Evolutionary conservation across 2,329 filamentous ascomycete species (phyloP).

Genomic region (Fusarium pseudonygamai): DNA sequence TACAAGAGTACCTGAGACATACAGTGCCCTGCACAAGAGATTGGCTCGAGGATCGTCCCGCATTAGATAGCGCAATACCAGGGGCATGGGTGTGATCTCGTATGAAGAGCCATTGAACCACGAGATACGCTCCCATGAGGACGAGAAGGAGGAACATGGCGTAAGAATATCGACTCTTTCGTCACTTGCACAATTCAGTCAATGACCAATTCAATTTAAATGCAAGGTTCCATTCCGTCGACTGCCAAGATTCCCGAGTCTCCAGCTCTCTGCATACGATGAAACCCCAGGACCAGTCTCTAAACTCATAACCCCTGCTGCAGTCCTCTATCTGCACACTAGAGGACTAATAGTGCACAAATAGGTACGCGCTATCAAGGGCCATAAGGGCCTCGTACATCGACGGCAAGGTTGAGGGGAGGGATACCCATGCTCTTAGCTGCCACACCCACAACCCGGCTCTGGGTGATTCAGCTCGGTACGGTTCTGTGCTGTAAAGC

Average conservation of each 20-base stretch:
- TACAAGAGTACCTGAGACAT: conserved; percentile 10
- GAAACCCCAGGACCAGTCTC: conserved; percentile 7
- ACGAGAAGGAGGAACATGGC: neutral
- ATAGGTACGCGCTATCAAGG: neutral
- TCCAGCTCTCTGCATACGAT: conserved; percentile 4
- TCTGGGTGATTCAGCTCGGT: neutral
- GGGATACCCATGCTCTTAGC: neutral
- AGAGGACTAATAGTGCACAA: neutral
- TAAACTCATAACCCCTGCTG: neutral
- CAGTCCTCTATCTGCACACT: neutral
- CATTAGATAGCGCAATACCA: neutral
- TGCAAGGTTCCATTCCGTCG: neutral
- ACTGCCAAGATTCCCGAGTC: neutral
- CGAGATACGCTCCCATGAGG: neutral
- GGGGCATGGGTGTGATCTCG: neutral
- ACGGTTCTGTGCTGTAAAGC: neutral
- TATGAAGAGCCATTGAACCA: neutral
- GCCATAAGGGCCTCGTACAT: conserved; percentile 1
- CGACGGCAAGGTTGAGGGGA: conserved; percentile 1
- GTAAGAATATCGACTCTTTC: neutral
- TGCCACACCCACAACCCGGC: conserved; percentile 3
- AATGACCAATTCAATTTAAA: neutral
- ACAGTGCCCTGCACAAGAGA: neutral
- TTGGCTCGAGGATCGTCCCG: conserved; percentile 12
- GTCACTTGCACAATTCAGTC: neutral